Percentiles rank a stretch among this genome's conserved stretches.
These are phyloP conservation scores for Naganishia vishniacii DNA, from an alignment of 768 basidiomycete genomes.

Conservation along the genomic window DNA sequence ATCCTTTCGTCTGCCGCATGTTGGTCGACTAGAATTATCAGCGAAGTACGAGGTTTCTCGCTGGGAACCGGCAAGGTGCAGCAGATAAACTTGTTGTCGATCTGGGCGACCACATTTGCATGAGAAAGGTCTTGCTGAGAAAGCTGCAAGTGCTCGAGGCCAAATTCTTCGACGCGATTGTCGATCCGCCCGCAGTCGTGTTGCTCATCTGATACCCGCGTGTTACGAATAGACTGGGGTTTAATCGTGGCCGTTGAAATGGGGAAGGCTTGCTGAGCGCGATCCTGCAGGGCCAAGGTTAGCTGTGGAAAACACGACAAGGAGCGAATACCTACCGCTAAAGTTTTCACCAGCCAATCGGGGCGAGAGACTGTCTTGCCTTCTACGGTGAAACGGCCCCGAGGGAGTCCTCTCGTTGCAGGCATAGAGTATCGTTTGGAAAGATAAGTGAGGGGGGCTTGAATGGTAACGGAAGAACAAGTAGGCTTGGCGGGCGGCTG, in stretches of 20 bases:
- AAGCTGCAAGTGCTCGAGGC: slow-evolving; percentile 44
- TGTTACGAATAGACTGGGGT: neutral
- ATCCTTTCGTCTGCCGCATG: slow-evolving; percentile 97
- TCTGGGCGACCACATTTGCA: slow-evolving; percentile 68
- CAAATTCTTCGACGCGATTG: neutral
- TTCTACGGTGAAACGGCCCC: neutral
- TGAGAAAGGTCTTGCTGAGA: slow-evolving; percentile 56
- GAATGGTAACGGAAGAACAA: too few species aligned
- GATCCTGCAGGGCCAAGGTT: neutral
- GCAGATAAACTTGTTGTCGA: slow-evolving; percentile 85
- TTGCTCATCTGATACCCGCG: neutral
- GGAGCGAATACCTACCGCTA: neutral
- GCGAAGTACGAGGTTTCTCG: slow-evolving; percentile 30
- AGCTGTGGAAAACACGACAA: neutral
- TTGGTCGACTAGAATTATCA: slow-evolving; percentile 82
- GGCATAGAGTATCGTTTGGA: neutral
- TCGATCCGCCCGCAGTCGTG: neutral
- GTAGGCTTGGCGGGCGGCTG: neutral
- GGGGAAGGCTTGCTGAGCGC: slow-evolving; percentile 11
- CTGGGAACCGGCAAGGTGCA: slow-evolving; percentile 50
- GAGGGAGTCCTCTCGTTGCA: neutral
- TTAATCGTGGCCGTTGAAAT: too few species aligned
- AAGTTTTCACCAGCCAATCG: neutral
- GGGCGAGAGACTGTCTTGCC: too few species aligned
- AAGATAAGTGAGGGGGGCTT: too few species aligned